Percentiles rank a stretch among this genome's conserved stretches.
phyloP scores from a whole-genome alignment of 148 eudicot species.

The Nyssa sinensis region DNA sequence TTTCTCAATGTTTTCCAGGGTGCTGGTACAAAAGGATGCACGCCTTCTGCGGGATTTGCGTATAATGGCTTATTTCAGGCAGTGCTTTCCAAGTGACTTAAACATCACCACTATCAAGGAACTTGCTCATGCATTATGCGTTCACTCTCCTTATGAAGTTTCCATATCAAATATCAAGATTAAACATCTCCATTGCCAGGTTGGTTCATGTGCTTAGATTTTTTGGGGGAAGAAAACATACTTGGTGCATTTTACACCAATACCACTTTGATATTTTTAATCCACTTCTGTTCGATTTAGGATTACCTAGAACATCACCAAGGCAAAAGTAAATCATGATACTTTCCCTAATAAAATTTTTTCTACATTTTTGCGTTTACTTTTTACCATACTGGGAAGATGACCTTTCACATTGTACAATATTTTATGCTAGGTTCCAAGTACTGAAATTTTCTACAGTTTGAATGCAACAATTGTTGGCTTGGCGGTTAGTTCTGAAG shows the following conservation, averaged over 20 bases:
- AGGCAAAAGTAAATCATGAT: not conserved
- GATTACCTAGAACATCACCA: not conserved
- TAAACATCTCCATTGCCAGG: constrained; percentile 81
- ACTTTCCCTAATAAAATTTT: not conserved
- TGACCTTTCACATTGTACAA: not conserved
- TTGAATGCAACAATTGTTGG: constrained; percentile 83
- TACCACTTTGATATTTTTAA: not conserved
- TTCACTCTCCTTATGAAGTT: constrained; percentile 83
- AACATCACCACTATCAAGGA: constrained; percentile 60
- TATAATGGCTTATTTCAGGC: constrained; percentile 83
- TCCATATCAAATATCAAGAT: constrained; percentile 64
- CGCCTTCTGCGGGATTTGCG: constrained; percentile 64
- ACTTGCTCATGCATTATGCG: constrained; percentile 77
- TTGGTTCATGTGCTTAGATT: constrained; percentile 21
- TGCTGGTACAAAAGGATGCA: constrained; percentile 71
- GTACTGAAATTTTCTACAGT: constrained; percentile 62
- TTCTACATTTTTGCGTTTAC: not conserved
- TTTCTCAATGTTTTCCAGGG: constrained; percentile 38
- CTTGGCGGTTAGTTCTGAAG: constrained; percentile 60
- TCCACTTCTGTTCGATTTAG: not conserved
- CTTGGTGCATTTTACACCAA: not conserved
- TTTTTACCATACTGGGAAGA: not conserved
- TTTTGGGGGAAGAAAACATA: not conserved
- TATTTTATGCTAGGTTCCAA: constrained; percentile 48
- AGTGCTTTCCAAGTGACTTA: constrained; percentile 64